Percentiles rank a stretch among this genome's conserved stretches.
Evolutionary conservation across 768 basidiomycete genomes (phyloP).

Genomic region (Tubosaeta sp.): DNA sequence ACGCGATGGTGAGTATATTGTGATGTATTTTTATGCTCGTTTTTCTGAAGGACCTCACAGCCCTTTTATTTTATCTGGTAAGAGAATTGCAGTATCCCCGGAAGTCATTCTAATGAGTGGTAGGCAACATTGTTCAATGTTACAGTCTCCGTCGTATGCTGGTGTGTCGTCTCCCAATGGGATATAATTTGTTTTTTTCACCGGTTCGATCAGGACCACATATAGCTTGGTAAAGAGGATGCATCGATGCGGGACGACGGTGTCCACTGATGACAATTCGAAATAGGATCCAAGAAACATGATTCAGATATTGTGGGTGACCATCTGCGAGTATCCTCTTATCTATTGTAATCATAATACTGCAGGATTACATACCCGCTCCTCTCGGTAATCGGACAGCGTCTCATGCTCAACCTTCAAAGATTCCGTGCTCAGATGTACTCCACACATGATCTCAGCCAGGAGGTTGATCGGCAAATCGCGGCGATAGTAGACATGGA

Average conservation of each 20-base stretch:
- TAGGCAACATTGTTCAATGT: not conserved
- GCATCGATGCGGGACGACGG: too few species aligned
- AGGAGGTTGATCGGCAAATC: not conserved
- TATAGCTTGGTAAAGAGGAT: not conserved
- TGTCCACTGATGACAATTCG: not conserved
- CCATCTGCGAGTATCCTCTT: not conserved
- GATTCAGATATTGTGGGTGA: not conserved
- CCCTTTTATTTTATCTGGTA: conserved; percentile 14
- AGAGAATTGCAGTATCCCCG: not conserved
- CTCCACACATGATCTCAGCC: not conserved
- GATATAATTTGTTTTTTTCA: not conserved
- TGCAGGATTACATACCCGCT: not conserved
- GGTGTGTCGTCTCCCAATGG: not conserved
- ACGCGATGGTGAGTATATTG: conserved; percentile 6
- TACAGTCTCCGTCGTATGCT: not conserved
- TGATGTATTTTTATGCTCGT: not conserved
- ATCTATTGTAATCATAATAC: not conserved
- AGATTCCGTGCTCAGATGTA: not conserved
- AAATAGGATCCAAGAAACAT: not conserved
- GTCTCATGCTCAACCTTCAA: conserved; percentile 1
- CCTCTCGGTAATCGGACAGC: not conserved
- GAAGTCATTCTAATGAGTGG: not conserved
- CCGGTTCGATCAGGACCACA: not conserved
- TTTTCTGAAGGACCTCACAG: not conserved
- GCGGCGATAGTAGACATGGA: not conserved